Conservation (phyloP, 331 rosid species). For the Quercus phellos region DNA sequence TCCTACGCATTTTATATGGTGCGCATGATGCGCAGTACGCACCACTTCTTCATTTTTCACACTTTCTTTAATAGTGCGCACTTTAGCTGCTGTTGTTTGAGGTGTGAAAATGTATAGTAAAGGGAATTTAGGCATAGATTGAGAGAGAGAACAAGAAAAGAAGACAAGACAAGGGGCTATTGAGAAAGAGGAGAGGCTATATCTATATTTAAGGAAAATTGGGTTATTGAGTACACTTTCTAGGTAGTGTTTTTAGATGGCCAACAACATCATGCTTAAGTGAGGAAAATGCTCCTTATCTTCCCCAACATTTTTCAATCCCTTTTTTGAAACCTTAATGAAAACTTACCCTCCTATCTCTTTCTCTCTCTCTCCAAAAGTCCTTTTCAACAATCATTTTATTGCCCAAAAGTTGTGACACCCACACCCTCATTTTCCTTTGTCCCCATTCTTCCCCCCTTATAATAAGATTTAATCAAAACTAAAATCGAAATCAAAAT, state of each 20-base stretch:
- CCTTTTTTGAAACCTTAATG: conserved; percentile 29
- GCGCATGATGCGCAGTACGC: conserved; percentile 21
- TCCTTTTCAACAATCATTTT: conserved; percentile 49
- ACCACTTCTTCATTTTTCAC: conserved; percentile 6
- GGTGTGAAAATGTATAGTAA: background rate
- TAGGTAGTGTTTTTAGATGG: conserved; percentile 74
- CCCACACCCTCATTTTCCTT: conserved; percentile 27
- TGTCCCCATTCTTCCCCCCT: conserved; percentile 15
- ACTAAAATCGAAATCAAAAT: background rate
- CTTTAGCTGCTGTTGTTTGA: conserved; percentile 18
- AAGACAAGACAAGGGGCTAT: background rate
- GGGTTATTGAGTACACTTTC: conserved; percentile 56
- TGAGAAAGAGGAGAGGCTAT: conserved; percentile 11
- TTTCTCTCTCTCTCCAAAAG: conserved; percentile 13
- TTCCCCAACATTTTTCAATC: conserved; percentile 44
- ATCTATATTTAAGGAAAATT: conserved; percentile 27
- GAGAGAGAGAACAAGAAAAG: background rate
- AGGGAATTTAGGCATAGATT: background rate
- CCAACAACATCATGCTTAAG: conserved; percentile 80
- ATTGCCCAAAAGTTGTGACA: conserved; percentile 44
- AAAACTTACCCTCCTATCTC: background rate
- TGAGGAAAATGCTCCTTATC: conserved; percentile 70
- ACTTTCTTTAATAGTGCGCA: conserved; percentile 25
- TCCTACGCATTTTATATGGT: conserved; percentile 8
- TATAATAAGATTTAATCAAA: background rate